Evolutionary conservation across 208 protist species (phyloP), one percentile per base, ranked within the genome.

Genomic region (Jaenimonas drosophilae): DNA sequence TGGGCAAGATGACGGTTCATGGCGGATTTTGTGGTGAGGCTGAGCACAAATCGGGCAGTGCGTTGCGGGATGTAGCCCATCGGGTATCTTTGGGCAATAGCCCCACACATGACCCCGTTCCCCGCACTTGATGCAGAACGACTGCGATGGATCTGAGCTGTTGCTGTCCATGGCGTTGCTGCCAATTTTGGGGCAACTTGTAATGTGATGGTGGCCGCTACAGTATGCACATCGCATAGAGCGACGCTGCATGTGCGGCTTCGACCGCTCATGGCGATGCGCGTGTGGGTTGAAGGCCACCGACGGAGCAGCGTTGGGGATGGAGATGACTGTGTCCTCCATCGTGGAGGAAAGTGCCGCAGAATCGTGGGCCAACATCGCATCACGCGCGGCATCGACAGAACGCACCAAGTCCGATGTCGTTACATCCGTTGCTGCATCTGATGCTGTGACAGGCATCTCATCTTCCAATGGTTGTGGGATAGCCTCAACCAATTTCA

Each of bases 211-310:
- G 4, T 52, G 54, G 2, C 83, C 76, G 45, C 68, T 59, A 50
- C 83, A 91, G 60, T 91, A 91, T 5, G 76, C 83, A 50, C 83
- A 91, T 3, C 78, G 77, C 31, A 88, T 9, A 3, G 49, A 51
- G 21, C 65, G 69, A 23, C 69, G 75, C 38, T 88, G 78, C 53
- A 88, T 50, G 3, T 55, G 41, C 6, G 82, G 82, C 28, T 81
- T 73, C 37, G 54, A 12, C 0, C 51, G 20, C 53, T 91, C 66
- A 28, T 36, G 46, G 16, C 56, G 64, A 49, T 70, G 54, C 6
- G 54, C 61, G 49, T 76, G 67, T 5, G 19, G 51, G 21, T 74
- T 76, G 42, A 76, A 68, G 11, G 38, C 39, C 23, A 61, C 34
- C 21, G 81, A 81, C 23, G 66, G 59, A 2, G 64, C 64, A 16